Base-by-base conservation (phyloP, 495 filamentous ascomycete species). In the Xeromyces bisporus region DNA sequence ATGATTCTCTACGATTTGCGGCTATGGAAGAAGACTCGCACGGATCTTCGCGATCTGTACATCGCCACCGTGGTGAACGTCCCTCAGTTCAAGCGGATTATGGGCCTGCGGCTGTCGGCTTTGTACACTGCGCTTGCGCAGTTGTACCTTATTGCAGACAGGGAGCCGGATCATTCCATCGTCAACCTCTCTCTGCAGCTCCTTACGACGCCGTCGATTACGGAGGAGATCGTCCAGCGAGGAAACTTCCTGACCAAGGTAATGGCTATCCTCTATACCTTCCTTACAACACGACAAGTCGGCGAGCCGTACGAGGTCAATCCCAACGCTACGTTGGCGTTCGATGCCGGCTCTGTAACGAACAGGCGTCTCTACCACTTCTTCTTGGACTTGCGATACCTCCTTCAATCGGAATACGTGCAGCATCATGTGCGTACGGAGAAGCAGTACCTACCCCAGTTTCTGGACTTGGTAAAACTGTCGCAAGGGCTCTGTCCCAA, bases 401-500 rank as follows among this genome's bases (percentile, higher is more conserved):
- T 99, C 15, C 75, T 93, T 33, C 73, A 75, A 11, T 87, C 82
- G 0, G 74, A 80, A 24, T 77, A 89, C 48, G 82, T 94, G 8
- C 82, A 91, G 44, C 70, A 80, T 29, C 73, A 75, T 20, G 66
- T 96, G 21, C 65, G 89, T 7, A 73, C 64, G 0, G 84, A 96
- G 47, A 71, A 79, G 28, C 71, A 81, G 36, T 96, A 96, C 45
- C 64, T 91, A 31, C 63, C 85, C 39, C 89, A 99, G 44, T 96
- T 96, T 55, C 62, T 99, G 15, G 91, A 99, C 44, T 62, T 99
- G 2, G 83, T 92, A 38, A 91, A 93, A 43, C 64, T 99, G 18
- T 83, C 91, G 30, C 89, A 99, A 53, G 89, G 89, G 0, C 92
- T 96, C 24, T 93, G 87, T 42, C 91, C 89, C 9, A 99, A 96